Percentiles rank a stretch among this genome's conserved stretches.
Conservation (phyloP, 2,329 filamentous ascomycete genomes). For the Phoma sp. region DNA sequence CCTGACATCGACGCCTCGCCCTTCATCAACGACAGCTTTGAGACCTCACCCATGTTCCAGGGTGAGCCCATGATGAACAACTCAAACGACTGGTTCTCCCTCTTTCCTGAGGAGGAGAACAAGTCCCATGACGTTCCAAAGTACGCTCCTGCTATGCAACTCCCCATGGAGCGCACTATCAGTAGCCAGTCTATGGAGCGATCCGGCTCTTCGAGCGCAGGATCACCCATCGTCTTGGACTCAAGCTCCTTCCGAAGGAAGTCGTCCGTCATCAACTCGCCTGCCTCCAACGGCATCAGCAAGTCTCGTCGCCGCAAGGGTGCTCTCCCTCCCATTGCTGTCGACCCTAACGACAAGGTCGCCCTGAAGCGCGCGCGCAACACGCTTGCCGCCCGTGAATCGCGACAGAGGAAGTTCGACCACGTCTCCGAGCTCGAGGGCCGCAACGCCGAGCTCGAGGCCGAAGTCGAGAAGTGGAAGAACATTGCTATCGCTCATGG, state of each 20-base stretch:
- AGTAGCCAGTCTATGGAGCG: conserved; percentile 47
- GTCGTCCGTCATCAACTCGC: conserved; percentile 52
- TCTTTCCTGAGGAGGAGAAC: conserved; percentile 66
- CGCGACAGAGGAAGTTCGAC: conserved; percentile 82
- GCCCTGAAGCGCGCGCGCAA: conserved; percentile 94
- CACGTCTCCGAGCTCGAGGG: conserved; percentile 76
- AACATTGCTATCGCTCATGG: conserved; percentile 47
- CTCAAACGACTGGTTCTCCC: conserved; percentile 70
- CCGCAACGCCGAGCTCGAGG: conserved; percentile 71
- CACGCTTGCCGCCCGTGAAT: conserved; percentile 91
- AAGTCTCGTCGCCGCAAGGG: conserved; percentile 77
- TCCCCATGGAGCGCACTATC: conserved; percentile 50
- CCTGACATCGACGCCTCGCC: conserved; percentile 80
- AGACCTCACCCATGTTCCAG: conserved; percentile 79
- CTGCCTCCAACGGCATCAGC: conserved; percentile 71
- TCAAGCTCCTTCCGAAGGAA: conserved; percentile 45
- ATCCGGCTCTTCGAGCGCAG: conserved; percentile 44
- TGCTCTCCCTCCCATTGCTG: conserved; percentile 77
- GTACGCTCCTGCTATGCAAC: conserved; percentile 31
- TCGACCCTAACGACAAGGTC: conserved; percentile 75
- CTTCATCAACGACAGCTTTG: conserved; percentile 70
- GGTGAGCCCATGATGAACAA: conserved; percentile 61
- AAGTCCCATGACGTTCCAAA: conserved; percentile 34
- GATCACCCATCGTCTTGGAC: conserved; percentile 46
- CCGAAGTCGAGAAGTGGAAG: conserved; percentile 53